Percentiles rank a stretch among this genome's conserved stretches.
phyloP scores from a whole-genome alignment of 345 rosid genomes.

The Hevea brasiliensis region DNA sequence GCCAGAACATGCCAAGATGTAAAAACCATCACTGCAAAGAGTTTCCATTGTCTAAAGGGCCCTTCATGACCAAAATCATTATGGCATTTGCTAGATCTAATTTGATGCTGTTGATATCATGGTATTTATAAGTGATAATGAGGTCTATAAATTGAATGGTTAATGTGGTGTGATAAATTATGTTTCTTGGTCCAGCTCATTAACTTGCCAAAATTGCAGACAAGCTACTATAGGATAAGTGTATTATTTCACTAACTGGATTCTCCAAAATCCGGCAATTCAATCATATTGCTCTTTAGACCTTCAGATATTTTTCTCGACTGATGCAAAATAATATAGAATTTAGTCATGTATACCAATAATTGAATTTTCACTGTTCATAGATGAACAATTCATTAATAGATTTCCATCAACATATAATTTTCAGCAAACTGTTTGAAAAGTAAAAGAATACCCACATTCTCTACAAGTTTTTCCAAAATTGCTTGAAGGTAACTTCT shows the following conservation, averaged over 20 bases:
- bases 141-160: neutral
- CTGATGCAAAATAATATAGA: neutral
- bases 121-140: neutral
- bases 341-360: neutral
- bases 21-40: neutral
- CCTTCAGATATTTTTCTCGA: too few relatives aligned
- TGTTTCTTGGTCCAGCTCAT: neutral
- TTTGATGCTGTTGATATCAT: neutral
- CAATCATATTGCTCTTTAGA: neutral
- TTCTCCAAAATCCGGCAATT: neutral
- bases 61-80: neutral
- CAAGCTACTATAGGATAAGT: neutral
- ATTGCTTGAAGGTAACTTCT: slow-evolving; percentile 32
- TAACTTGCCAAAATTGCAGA: neutral
- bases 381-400: neutral
- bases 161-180: neutral
- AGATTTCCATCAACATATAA: neutral
- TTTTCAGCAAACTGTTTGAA: neutral
- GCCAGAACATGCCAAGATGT: neutral
- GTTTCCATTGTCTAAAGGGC: neutral
- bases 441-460: slow-evolving; percentile 20
- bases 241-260: neutral
- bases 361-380: neutral
- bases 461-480: slow-evolving; percentile 25
- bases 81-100: neutral